phyloP scores from a whole-genome alignment of 768 basidiomycete genomes.

The Rhodotorula babjevae region DNA sequence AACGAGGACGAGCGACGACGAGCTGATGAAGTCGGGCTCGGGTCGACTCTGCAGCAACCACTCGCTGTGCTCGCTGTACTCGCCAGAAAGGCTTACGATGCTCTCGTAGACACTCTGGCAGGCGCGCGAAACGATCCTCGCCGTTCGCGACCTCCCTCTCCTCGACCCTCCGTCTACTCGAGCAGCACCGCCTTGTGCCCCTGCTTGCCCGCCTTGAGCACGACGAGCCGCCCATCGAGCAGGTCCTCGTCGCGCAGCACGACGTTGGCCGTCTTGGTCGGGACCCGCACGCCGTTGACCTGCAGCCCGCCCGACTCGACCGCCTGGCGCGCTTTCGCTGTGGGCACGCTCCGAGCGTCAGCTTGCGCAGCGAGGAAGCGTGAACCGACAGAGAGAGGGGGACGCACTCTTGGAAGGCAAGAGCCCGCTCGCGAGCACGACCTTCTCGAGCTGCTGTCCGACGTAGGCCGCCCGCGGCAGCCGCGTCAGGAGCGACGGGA shows the following conservation, averaged over 20 bases:
- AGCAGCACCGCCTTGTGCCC: conserved; percentile 24
- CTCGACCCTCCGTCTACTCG: conserved; percentile 17
- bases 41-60: too few species aligned
- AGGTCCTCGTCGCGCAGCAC: conserved; percentile 18
- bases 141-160: too few species aligned
- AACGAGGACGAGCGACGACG: background rate
- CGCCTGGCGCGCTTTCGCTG: conserved; percentile 36
- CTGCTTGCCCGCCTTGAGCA: conserved; percentile 29
- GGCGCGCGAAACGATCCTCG: too few species aligned
- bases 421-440: conserved; percentile 27
- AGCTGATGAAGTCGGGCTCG: background rate
- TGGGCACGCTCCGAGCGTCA: background rate
- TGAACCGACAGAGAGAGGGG: background rate
- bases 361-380: too few species aligned
- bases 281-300: conserved; percentile 20
- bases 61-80: too few species aligned
- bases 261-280: conserved; percentile 21
- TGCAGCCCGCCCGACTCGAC: conserved; percentile 28
- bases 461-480: conserved; percentile 1
- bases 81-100: too few species aligned
- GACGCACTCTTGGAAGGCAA: conserved; percentile 33
- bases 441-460: conserved; percentile 20
- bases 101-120: too few species aligned
- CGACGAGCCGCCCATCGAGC: conserved; percentile 17
- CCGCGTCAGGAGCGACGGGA: conserved; percentile 21